Evolutionary conservation across 805 yeast species (phyloP), one percentile per base, ranked within the genome.

Genomic region (Pichia manshurica): DNA sequence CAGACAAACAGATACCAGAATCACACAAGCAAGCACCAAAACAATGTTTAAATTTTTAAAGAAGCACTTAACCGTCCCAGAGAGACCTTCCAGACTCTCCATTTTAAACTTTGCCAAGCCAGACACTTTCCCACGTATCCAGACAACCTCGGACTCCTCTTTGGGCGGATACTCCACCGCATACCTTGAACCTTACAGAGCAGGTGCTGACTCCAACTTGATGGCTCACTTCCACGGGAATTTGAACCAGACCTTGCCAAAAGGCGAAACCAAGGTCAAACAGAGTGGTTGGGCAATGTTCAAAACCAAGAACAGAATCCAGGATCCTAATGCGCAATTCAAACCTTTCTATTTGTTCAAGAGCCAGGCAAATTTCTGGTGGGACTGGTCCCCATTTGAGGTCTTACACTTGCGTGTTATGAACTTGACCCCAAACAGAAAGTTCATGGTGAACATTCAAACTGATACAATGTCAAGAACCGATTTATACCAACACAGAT

Each of bases 221-320:
- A 72, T 71, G 50, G 95, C 83, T 1, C 74, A 77, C 50, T 83
- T 87, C 66, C 79, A 78, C 60, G 96, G 96, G 5, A 79, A 79
- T 42, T 61, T 81, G 49, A 79, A 77, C 54, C 73, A 82, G 50
- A 86, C 83, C 53, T 73, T 84, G 32, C 93, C 87, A 13, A 53
- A 72, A 19, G 72, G 75, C 45, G 71, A 79, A 43, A 86, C 87
- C 0, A 81, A 81, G 44, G 76, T 85, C 20, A 72, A 76, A 16
- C 70, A 80, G 51, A 75, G 83, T 17, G 87, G 87, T 1, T 81
- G 81, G 69, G 87, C 95, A 33, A 86, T 87, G 95, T 86, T 84
- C 66, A 74, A 95, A 52, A 87, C 95, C 0, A 75, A 70, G 54
- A 87, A 85, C 58, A 78, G 77, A 62, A 71, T 72, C 53, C 74